Evolutionary conservation across 1,139 yeast species (phyloP), one percentile per base, ranked within the genome.

Genomic region (Debaryomyces subglobosus): DNA sequence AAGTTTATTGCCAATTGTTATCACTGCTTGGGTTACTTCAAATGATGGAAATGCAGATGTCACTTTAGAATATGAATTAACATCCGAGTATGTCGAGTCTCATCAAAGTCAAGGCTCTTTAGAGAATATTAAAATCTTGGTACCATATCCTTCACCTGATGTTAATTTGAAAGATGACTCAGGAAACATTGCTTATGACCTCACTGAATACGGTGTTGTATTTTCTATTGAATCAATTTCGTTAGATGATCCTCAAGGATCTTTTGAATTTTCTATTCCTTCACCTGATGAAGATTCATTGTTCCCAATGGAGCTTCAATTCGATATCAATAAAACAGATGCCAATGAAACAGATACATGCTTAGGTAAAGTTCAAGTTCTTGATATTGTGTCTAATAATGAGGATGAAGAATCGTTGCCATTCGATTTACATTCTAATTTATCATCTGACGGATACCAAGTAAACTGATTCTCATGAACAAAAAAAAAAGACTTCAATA

Each of bases 51-150:
- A 78, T 49, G 82, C 86, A 48, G 89, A 85, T 53, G 87, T 92
- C 32, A 92, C 97, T 5, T 74, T 94, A 56, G 99, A 94, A 72
- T 91, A 89, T 67, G 98, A 92, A 72, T 72, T 86, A 50, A 64
- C 73, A 34, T 54, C 65, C 10, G 71, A 71, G 29, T 81, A 78
- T 54, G 52, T 74, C 37, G 67, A 60, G n/a, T 51, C 63, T 0
- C 68, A 67, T 51, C 53, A 62, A 18, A 53, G 50, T 39, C 51
- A 49, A 40, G 47, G 49, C n/a, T 42, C 62, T 15, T 55, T 57
- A 39, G 72, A 74, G 39, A 78, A 85, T 60, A 76, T 89, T 40
- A 72, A 75, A 39, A 78, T 94, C 44, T 65, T 80, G 50, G 81
- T 94, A 49, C 97, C 98, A 30, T 72, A 81, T 60, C 66, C 78